A percentile compares a stretch with the other conserved stretches of the same genome.
These are phyloP conservation scores for Botrytis cinerea DNA, from an alignment of 2,329 filamentous ascomycete species.

Conservation along the genomic window DNA sequence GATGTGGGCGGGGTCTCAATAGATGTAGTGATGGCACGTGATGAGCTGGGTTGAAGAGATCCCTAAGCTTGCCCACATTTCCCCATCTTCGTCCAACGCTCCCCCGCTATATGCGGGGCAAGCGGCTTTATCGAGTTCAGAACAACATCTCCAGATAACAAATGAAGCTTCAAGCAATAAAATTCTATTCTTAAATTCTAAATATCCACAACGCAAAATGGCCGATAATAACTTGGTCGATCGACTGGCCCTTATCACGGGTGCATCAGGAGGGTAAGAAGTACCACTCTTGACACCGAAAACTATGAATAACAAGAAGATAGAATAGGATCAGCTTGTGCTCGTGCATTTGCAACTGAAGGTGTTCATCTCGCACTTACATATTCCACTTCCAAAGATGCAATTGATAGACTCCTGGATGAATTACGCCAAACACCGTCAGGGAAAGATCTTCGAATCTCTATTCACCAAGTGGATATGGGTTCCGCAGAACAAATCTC, in stretches of 20 bases:
- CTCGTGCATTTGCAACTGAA: conserved; percentile 53
- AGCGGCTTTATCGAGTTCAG: not conserved
- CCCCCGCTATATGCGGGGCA: not conserved
- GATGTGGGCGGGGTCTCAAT: no score
- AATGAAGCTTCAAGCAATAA: not conserved
- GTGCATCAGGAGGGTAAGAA: conserved; percentile 60
- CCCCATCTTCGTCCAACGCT: not conserved
- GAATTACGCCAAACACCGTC: conserved; percentile 42
- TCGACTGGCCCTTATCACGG: conserved; percentile 59
- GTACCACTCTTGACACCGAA: not conserved
- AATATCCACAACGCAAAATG: conserved; percentile 4
- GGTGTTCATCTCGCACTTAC: conserved; percentile 60
- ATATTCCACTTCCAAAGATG: conserved; percentile 52
- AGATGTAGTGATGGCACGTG: not conserved
- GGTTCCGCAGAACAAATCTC: conserved; percentile 54
- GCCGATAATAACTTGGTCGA: conserved; percentile 51
- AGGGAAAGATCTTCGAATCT: conserved; percentile 46
- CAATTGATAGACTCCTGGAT: conserved; percentile 48
- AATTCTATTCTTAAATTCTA: not conserved
- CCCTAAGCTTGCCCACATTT: not conserved
- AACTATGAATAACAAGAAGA: not conserved
- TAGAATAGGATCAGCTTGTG: conserved; percentile 63
- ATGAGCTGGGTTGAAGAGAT: not conserved
- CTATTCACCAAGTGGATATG: conserved; percentile 60
- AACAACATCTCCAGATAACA: not conserved